These are phyloP conservation scores for Exophiala phaeomuriformis DNA, from an alignment of 2,329 filamentous ascomycete genomes.

Conservation along the genomic window DNA sequence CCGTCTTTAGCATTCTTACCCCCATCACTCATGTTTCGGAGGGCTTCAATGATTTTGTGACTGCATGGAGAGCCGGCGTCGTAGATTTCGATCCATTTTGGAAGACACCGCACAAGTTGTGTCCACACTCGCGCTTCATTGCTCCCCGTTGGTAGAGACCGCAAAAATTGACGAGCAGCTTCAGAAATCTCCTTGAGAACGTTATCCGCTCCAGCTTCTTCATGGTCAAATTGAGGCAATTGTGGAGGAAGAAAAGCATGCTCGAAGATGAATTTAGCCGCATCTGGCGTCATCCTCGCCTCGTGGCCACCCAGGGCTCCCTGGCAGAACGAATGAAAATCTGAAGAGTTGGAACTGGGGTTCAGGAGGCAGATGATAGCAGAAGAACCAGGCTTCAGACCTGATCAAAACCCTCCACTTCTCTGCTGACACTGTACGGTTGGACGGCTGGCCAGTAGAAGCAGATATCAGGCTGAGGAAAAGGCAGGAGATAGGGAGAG, in stretches of 20 bases:
- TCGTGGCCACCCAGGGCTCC: not conserved
- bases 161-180: constrained; percentile 4
- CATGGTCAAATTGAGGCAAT: constrained; percentile 38
- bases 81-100: constrained; percentile 8
- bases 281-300: constrained; percentile 3
- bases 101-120: not conserved
- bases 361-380: too few relatives aligned
- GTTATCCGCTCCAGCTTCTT: constrained; percentile 16
- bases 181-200: constrained; percentile 8
- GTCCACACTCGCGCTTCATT: constrained; percentile 4
- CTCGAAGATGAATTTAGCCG: constrained; percentile 35
- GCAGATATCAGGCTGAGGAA: too few relatives aligned
- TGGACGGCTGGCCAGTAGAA: too few relatives aligned
- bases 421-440: too few relatives aligned
- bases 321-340: not conserved
- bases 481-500: too few relatives aligned
- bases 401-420: too few relatives aligned
- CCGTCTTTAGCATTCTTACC: not conserved
- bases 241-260: constrained; percentile 46
- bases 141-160: not conserved
- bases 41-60: not conserved
- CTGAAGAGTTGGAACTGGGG: not conserved
- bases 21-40: constrained; percentile 4
- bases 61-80: constrained; percentile 16
- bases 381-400: too few relatives aligned